phyloP scores from a whole-genome alignment of 2,329 filamentous ascomycete genomes.

The Pleoardoris graminearum region DNA sequence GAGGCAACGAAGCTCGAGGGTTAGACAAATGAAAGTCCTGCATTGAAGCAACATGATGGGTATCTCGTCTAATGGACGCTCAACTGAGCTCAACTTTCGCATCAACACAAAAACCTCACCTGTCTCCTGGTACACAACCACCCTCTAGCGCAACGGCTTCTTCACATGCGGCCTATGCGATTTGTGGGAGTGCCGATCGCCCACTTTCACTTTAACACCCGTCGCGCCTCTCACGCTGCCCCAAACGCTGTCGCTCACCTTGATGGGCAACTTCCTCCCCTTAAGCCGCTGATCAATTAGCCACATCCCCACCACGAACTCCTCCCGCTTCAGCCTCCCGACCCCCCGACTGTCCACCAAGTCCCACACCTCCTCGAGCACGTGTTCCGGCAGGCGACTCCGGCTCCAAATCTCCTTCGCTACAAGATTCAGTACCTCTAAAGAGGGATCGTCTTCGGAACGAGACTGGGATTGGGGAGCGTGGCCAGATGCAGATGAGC shows the following conservation, averaged over 20 bases:
- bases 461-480: background rate
- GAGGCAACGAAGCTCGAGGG: too few species aligned
- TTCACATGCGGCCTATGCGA: conserved; percentile 1
- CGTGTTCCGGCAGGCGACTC: conserved; percentile 67
- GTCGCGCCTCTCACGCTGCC: conserved; percentile 59
- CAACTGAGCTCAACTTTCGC: too few species aligned
- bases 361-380: conserved; percentile 76
- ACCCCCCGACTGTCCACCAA: conserved; percentile 64
- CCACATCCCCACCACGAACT: conserved; percentile 85
- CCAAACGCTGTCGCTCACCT: conserved; percentile 76
- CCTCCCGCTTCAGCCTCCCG: conserved; percentile 65
- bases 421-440: conserved; percentile 68
- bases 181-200: conserved; percentile 3
- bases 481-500: conserved; percentile 6
- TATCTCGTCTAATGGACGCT: conserved; percentile 10
- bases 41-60: conserved; percentile 10
- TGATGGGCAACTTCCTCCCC: conserved; percentile 73
- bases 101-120: too few species aligned
- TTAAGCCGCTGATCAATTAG: conserved; percentile 79
- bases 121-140: background rate
- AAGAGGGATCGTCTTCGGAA: conserved; percentile 38
- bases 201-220: conserved; percentile 45
- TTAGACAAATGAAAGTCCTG: conserved; percentile 10
- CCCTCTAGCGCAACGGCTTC: background rate
- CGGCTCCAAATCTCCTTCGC: conserved; percentile 76